Percentiles rank a stretch among this genome's conserved stretches.
Conservation (phyloP, 192 early-diverging fungal genomes). For the Linnemannia elongata region DNA sequence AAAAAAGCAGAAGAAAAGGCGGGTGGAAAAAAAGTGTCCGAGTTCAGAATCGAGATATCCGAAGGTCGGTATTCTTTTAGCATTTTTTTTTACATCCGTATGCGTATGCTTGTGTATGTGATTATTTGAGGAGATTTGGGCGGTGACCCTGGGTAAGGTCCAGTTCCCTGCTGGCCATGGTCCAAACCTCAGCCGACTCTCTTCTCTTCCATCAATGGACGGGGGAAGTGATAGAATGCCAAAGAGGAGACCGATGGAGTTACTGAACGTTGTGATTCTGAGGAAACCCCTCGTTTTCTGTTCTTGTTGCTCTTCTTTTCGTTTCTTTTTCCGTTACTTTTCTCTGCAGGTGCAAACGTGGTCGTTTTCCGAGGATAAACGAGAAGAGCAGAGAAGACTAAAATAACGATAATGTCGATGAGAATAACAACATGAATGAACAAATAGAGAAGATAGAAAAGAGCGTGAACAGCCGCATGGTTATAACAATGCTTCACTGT, state of each 20-base stretch:
- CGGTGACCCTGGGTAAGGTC: neutral
- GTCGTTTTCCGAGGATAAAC: neutral
- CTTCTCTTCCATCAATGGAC: neutral
- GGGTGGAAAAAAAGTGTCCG: constrained; percentile 8
- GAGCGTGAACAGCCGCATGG: neutral
- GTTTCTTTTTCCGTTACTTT: neutral
- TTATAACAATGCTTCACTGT: neutral
- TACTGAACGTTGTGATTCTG: neutral
- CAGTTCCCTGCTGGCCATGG: neutral
- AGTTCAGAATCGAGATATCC: neutral
- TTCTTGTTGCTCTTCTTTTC: neutral
- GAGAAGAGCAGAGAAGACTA: neutral
- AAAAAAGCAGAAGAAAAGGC: neutral
- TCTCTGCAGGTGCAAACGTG: neutral
- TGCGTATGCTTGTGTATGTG: neutral
- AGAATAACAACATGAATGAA: neutral
- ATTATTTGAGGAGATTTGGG: neutral
- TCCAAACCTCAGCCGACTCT: neutral
- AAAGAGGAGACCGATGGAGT: neutral
- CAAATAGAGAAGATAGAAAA: neutral
- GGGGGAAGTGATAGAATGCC: neutral
- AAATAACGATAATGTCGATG: neutral
- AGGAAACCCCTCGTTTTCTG: neutral
- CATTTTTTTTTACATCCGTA: neutral
- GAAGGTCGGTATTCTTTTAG: neutral